These are phyloP conservation scores for Calycina marina DNA, from an alignment of 2,329 filamentous ascomycete species.

Conservation along the genomic window DNA sequence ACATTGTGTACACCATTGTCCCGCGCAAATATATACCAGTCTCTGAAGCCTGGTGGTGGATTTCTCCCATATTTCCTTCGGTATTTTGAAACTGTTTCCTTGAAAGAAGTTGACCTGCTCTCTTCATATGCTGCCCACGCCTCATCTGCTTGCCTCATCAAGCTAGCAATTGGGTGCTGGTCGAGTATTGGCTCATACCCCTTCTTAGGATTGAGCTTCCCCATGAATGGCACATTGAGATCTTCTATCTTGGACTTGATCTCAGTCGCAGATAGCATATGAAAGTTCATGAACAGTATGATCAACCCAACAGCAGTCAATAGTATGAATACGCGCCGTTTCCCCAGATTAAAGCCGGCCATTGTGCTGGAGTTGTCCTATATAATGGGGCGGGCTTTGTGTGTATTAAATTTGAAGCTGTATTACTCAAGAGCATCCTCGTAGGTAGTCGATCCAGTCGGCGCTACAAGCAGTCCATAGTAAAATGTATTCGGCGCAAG, in stretches of 20 bases:
- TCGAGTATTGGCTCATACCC: conserved; percentile 15
- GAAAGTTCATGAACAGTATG: conserved; percentile 18
- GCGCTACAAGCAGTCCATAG: too few relatives aligned
- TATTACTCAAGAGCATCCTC: conserved; percentile 1
- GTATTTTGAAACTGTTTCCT: conserved; percentile 39
- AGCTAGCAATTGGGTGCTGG: conserved; percentile 19
- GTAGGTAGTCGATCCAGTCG: neutral
- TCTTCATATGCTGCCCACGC: conserved; percentile 19
- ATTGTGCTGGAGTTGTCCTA: conserved; percentile 6
- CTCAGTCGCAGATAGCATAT: conserved; percentile 15
- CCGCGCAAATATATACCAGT: conserved; percentile 41
- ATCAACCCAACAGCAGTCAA: conserved; percentile 11
- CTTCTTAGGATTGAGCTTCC: conserved; percentile 11
- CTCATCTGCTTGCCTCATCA: conserved; percentile 22
- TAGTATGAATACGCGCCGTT: conserved; percentile 15
- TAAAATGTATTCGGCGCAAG: too few relatives aligned
- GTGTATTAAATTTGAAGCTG: conserved; percentile 1
- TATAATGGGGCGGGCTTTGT: too few relatives aligned
- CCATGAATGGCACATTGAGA: conserved; percentile 12
- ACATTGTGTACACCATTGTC: conserved; percentile 39
- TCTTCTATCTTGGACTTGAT: conserved; percentile 15
- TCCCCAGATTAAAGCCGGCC: conserved; percentile 13
- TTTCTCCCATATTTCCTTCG: conserved; percentile 40
- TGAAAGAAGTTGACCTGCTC: conserved; percentile 30
- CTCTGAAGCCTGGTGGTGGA: conserved; percentile 48